phyloP scores from a whole-genome alignment of 805 yeast genomes.

The Pichia occidentalis region DNA sequence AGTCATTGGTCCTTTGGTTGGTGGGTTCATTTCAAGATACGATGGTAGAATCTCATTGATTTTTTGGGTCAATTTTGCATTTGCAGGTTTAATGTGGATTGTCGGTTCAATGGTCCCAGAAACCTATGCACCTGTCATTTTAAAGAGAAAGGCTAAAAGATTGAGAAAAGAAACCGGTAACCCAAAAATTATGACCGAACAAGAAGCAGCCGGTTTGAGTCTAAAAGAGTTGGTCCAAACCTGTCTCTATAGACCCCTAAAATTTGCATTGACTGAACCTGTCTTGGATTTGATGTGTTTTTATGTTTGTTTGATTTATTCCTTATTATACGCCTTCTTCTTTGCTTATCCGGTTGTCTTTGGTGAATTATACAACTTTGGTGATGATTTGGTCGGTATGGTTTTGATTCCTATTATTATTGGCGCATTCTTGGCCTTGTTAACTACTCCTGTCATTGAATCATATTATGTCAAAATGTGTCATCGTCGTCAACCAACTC shows the following conservation, averaged over 20 bases:
- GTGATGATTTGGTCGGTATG: conserved; percentile 74
- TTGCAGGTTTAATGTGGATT: conserved; percentile 81
- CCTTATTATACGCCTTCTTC: conserved; percentile 88
- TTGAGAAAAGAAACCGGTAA: conserved; percentile 78
- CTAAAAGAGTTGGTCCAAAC: conserved; percentile 62
- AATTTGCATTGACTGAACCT: conserved; percentile 73
- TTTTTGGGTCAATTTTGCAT: conserved; percentile 90
- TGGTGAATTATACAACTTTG: conserved; percentile 64
- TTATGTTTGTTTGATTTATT: conserved; percentile 83
- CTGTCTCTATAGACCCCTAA: conserved; percentile 74
- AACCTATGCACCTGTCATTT: conserved; percentile 79
- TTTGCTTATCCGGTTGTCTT: conserved; percentile 93
- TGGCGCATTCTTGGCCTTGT: conserved; percentile 71
- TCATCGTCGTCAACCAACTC: conserved; percentile 54
- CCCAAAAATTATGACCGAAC: conserved; percentile 82
- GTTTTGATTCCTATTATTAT: conserved; percentile 88
- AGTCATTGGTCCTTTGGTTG: conserved; percentile 79
- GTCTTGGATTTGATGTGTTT: conserved; percentile 77
- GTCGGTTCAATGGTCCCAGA: conserved; percentile 67
- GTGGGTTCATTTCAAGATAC: conserved; percentile 75
- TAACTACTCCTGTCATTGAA: conserved; percentile 73
- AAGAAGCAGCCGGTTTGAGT: conserved; percentile 74
- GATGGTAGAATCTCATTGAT: conserved; percentile 64
- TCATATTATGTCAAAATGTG: conserved; percentile 46
- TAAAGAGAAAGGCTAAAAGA: conserved; percentile 56